Conservation (phyloP, 2,329 filamentous ascomycete species). For the Aspergillus aculeatinus region DNA sequence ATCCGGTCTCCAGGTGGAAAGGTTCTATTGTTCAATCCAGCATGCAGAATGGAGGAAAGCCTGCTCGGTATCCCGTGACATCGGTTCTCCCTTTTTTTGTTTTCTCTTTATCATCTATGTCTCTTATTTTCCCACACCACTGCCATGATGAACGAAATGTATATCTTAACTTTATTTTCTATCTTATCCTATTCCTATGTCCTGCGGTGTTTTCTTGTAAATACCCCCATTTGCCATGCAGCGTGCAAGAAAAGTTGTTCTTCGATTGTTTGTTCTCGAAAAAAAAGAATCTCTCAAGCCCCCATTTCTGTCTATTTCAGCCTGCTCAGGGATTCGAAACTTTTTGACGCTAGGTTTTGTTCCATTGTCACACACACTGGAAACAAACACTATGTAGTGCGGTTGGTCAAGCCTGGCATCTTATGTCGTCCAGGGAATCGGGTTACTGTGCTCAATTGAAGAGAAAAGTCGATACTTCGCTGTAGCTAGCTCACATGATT, state of each 20-base stretch:
- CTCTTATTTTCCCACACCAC: constrained; percentile 1
- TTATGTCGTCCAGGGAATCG: too few relatives aligned
- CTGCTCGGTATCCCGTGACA: neutral
- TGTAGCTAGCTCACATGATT: too few relatives aligned
- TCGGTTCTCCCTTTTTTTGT: neutral
- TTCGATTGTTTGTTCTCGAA: constrained; percentile 2
- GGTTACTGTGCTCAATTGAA: too few relatives aligned
- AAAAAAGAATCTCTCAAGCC: neutral
- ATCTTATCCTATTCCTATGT: neutral
- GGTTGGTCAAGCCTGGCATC: too few relatives aligned
- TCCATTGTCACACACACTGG: too few relatives aligned
- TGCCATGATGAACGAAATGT: constrained; percentile 15
- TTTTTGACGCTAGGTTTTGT: too few relatives aligned
- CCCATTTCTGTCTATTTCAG: neutral
- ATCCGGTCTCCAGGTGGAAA: neutral
- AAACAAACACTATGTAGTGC: too few relatives aligned
- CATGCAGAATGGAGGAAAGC: neutral
- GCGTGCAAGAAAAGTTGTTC: constrained; percentile 23
- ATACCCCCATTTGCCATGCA: constrained; percentile 18
- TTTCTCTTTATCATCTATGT: neutral
- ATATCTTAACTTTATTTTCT: constrained; percentile 7
- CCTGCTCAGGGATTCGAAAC: neutral
- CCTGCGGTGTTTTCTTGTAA: constrained; percentile 16
- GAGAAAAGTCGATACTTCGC: too few relatives aligned
- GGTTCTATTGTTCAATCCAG: neutral